phyloP scores from a whole-genome alignment of 306 rosid species.

The Vicia faba region DNA sequence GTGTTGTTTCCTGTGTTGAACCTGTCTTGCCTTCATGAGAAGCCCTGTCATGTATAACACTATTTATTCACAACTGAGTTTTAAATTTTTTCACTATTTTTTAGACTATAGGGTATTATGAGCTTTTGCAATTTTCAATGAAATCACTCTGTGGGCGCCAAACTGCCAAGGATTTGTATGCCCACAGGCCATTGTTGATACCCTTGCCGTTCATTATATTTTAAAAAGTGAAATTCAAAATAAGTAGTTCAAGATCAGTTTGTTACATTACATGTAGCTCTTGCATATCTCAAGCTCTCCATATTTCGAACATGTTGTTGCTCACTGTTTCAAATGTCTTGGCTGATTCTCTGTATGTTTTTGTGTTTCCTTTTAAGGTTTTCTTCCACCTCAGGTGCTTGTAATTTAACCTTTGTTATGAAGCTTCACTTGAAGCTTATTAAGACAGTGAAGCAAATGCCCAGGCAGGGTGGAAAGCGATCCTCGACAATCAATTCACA shows the following conservation, averaged over 20 bases:
- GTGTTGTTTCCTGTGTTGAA: neutral
- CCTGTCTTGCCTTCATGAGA: conserved; percentile 1
- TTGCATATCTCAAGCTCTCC: neutral
- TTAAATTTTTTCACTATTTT: neutral
- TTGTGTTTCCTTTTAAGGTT: conserved; percentile 10
- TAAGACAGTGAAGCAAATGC: conserved; percentile 26
- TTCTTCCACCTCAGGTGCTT: neutral
- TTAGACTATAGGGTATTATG: neutral
- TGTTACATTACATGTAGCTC: neutral
- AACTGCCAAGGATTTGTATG: conserved; percentile 15
- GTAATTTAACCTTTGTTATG: neutral
- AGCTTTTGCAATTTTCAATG: neutral
- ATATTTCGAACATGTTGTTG: neutral
- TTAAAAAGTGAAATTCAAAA: neutral
- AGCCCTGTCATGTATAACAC: conserved; percentile 4
- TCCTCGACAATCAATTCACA: conserved; percentile 25
- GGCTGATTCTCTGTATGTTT: neutral
- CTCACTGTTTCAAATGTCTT: conserved; percentile 11
- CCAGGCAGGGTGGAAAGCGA: conserved; percentile 33
- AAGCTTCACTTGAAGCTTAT: neutral
- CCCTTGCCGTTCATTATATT: conserved; percentile 7
- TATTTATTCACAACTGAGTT: neutral
- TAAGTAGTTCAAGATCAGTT: neutral
- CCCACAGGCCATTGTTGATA: conserved; percentile 25
- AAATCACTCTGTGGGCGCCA: conserved; percentile 2